Base-by-base conservation (phyloP, 2,329 filamentous ascomycete species). In the Penicillium griseofulvum region DNA sequence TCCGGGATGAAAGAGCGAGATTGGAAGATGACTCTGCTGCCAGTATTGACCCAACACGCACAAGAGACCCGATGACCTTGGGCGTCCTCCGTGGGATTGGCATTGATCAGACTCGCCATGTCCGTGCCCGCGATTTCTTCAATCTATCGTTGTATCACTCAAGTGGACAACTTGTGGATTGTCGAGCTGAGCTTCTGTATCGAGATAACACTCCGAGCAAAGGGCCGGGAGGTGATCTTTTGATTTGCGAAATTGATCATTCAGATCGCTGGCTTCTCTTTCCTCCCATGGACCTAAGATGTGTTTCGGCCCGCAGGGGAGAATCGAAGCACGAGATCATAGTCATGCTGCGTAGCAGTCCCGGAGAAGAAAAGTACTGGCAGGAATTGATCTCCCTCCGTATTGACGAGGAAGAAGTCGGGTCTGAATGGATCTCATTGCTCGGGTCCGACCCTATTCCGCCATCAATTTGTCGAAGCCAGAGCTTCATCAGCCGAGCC, bases 121-220 rank as follows among this genome's bases (percentile, higher is more conserved):
- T 99, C 39, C 87, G 85, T 60, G 92, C 93, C 43, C 88, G 96
- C 66, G 94, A 99, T 71, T 86, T 88, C 63, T 99, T 99, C 71
- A 88, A 89, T 54, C 80, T 99, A 64, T 87, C 92, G 57, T 75
- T 99, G 14, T 81, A 83, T 48, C 94, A 99, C 72, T 96, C 93
- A 1, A 96, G 85, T 66, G 92, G 93, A 2, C 93, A 97, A 70
- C 82, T 91, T 57, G 81, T 99, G 42, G 90, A 91, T 65, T 97
- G 94, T 69, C 89, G 89, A 64, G 85, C 96, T 16, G 94, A 99
- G 71, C 71, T 99, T 29, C 81, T 97, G 14, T 83, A 93, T 61
- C 85, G 94, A 68, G 93, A 97, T 68, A 90, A 90, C 64, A 80
- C 85, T 24, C 80, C 82, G n/a, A 83, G 84, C 46, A 80, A 83